Evolutionary conservation across 108 stramenopile genomes (phyloP).

Genomic region (Schizochytrium sp.): DNA sequence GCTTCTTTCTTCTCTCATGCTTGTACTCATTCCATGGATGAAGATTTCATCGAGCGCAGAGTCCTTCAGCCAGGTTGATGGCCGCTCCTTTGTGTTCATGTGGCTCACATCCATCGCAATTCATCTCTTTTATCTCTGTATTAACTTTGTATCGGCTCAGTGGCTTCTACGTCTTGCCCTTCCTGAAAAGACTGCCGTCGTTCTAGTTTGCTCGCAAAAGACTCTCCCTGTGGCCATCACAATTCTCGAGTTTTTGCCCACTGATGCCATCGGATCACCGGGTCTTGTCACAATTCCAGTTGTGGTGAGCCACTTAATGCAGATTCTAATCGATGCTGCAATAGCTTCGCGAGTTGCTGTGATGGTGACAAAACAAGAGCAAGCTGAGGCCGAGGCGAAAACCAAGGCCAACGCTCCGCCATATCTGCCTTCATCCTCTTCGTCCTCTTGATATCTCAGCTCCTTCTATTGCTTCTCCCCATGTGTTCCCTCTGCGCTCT

Average conservation of each 20-base stretch:
- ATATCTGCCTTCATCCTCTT: too few relatives aligned
- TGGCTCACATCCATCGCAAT: not conserved
- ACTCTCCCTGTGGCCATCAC: conserved; percentile 62
- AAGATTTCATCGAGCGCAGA: conserved; percentile 34
- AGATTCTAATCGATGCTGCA: conserved; percentile 62
- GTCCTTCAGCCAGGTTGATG: not conserved
- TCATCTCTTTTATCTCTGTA: conserved; percentile 47
- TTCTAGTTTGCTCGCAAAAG: conserved; percentile 62
- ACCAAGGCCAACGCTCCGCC: too few relatives aligned
- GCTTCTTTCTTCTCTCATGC: conserved; percentile 60
- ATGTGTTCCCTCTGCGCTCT: too few relatives aligned
- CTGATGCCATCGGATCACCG: not conserved
- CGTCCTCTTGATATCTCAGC: too few relatives aligned
- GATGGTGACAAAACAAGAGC: conserved; percentile 20
- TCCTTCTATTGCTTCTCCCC: too few relatives aligned
- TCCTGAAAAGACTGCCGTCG: conserved; percentile 14
- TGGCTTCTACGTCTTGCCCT: not conserved
- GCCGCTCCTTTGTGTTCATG: conserved; percentile 1
- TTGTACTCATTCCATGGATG: conserved; percentile 65
- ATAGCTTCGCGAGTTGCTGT: conserved; percentile 49
- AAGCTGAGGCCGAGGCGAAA: not conserved
- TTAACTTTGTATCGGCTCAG: not conserved
- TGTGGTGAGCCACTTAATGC: conserved; percentile 53
- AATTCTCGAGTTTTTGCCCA: not conserved
- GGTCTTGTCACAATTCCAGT: conserved; percentile 60